Evolutionary conservation across 2,329 filamentous ascomycete genomes (phyloP), one percentile per base, ranked within the genome.

Genomic region (Talaromyces pinophilus): DNA sequence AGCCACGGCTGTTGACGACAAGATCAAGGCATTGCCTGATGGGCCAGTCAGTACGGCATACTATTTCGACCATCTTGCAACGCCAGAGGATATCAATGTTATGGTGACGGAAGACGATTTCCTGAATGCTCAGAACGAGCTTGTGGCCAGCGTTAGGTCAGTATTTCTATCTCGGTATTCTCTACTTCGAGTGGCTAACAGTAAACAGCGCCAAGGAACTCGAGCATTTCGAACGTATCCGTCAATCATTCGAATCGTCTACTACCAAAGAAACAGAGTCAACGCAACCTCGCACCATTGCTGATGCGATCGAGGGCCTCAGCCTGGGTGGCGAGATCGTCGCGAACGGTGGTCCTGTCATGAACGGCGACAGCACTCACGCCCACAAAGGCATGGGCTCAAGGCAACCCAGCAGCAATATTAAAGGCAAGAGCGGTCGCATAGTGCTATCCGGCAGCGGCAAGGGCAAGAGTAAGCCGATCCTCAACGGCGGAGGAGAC

Each of bases 51-150:
- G 91, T 1, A 96, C 94, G 1, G 94, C 93, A 0, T 93, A 95
- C 79, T 99, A 93, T 81, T 99, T 99, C 76, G 95, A 99, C 75
- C 94, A 98, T 79, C 84, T 92, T 70, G 93, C 94, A 15, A 92
- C 87, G 0, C 85, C 89, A 11, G 90, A 92, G 57, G 95, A 99
- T 74, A 87, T 94, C 1, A 87, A 90, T 30, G 94, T 99, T 70
- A 88, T 92, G 80, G 95, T 99, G 33, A 91, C 88, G 0, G 94
- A 97, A 77, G 86, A 90, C 59, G 95, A 99, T 78, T 99, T 99
- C 75, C 76, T 90, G 25, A 86, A 87, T 30, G 95, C 95, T 0
- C 88, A 94, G 73, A 82, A 82, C 52, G 95, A 98, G 80, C 85
- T 99, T 48, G 89, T 98, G n/a, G 93, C 93, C 17, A 93, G 90